These are phyloP conservation scores for Suillus cothurnatus DNA, from an alignment of 768 basidiomycete species.

Conservation along the genomic window DNA sequence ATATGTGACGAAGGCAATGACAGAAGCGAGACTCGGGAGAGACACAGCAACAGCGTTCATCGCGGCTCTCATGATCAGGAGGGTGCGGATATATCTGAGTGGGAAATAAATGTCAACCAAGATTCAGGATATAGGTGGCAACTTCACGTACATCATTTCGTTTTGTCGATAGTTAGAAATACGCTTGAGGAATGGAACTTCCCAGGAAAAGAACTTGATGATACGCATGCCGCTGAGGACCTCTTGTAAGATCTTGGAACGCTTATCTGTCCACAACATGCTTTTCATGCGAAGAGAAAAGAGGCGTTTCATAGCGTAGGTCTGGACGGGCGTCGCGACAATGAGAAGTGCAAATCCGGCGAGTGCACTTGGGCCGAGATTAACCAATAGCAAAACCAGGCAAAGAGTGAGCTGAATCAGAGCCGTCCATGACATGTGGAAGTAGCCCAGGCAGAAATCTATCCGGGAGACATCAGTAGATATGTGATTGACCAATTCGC, in stretches of 20 bases:
- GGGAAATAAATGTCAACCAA: constrained; percentile 1
- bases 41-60: constrained; percentile 71
- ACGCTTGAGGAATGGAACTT: constrained; percentile 74
- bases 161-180: constrained; percentile 68
- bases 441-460: constrained; percentile 82
- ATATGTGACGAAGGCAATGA: constrained; percentile 77
- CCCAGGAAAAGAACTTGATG: constrained; percentile 94
- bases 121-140: constrained; percentile 7
- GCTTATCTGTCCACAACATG: constrained; percentile 90
- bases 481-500: constrained; percentile 91
- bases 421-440: constrained; percentile 80
- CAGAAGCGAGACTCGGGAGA: constrained; percentile 78
- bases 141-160: constrained; percentile 59
- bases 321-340: constrained; percentile 73
- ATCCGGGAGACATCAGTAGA: constrained; percentile 90
- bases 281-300: constrained; percentile 60
- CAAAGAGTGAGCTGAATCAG: constrained; percentile 81
- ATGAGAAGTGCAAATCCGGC: constrained; percentile 66
- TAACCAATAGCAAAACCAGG: constrained; percentile 69
- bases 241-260: constrained; percentile 88
- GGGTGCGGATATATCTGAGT: constrained; percentile 60
- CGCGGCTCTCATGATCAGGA: constrained; percentile 66
- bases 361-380: constrained; percentile 64
- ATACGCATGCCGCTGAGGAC: constrained; percentile 87
- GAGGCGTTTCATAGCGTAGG: constrained; percentile 68